Base-by-base conservation (phyloP, 495 filamentous ascomycete species). In the Annulohypoxylon moriforme region DNA sequence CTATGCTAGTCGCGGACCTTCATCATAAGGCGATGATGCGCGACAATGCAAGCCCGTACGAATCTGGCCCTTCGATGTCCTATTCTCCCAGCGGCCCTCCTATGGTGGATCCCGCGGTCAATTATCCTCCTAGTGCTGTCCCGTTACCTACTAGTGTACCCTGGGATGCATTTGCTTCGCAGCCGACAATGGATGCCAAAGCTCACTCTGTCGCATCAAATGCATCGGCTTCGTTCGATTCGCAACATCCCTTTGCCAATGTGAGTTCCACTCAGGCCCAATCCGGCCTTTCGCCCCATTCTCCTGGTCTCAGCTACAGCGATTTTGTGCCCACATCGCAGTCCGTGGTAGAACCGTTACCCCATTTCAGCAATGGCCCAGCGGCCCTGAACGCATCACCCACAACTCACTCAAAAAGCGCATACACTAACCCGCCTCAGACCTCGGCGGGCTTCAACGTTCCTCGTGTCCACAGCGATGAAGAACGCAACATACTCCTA, bases 1-100 rank as follows among this genome's bases (percentile, higher is more conserved):
- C 96, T 71, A 97, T 97, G 93, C 89, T 99, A 85, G 96, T 99
- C 87, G 96, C 96, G 78, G 93, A 98, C 82, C 91, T 98, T 80
- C 96, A 97, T 84, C 94, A 98, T 82, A 97, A 97, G 83, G 95
- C 96, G 75, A 92, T 91, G 38, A 94, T 93, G 83, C 92, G 84
- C 52, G 84, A 80, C 46, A 81, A 80, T 63, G 71, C 55, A 40
- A 81, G 78, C 65, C 79, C 83, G 56, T 93, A 91, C 79, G 90
- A 94, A 71, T 83, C 86, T 74, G 90, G 90, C 75, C 88, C 90
- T 34, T 87, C 89, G 78, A 89, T 90, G 78, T 84, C 90, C 67
- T 93, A 92, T 77, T 90, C 94, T 53, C 88, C 91, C 44, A 90
- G 87, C 71, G 86, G 86, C 66, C 82, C 88, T 60, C 82, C 89